Conservation (phyloP, 441 rosid genomes). For the Syzygium malaccense region DNA sequence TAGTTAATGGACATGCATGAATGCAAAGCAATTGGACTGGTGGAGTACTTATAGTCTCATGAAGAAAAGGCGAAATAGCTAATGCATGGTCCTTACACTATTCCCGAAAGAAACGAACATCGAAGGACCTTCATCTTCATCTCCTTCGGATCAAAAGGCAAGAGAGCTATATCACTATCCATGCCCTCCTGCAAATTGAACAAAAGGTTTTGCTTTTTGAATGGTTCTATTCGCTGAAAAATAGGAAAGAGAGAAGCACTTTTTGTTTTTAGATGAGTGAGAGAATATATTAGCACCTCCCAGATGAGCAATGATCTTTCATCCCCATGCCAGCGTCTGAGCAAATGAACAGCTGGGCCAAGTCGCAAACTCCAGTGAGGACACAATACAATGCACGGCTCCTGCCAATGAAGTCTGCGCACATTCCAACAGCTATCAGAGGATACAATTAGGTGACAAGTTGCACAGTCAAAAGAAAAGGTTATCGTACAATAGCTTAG, state of each 20-base stretch:
- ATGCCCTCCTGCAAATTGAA: constrained; percentile 41
- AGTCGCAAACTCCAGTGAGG: constrained; percentile 82
- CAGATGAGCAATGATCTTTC: constrained; percentile 64
- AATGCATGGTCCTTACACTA: constrained; percentile 31
- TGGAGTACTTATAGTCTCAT: background rate
- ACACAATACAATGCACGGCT: constrained; percentile 73
- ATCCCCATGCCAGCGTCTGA: constrained; percentile 68
- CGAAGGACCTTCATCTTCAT: constrained; percentile 68
- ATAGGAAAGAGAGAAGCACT: background rate
- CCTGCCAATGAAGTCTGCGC: constrained; percentile 73
- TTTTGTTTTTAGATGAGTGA: background rate
- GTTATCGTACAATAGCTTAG: constrained; percentile 63
- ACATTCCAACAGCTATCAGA: constrained; percentile 17
- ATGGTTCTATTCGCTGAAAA: background rate
- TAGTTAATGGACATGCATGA: background rate
- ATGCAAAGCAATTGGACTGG: background rate
- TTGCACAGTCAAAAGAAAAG: background rate
- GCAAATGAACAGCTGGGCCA: constrained; percentile 75
- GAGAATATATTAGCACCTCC: constrained; percentile 40
- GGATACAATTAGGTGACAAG: background rate
- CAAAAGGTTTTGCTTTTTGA: background rate
- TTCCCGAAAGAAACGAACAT: constrained; percentile 78
- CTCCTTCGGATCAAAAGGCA: constrained; percentile 63
- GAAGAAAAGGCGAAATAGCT: background rate
- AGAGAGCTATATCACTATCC: constrained; percentile 54